These are phyloP conservation scores for Ephemerocybe angulata DNA, from an alignment of 768 basidiomycete species.

Conservation along the genomic window DNA sequence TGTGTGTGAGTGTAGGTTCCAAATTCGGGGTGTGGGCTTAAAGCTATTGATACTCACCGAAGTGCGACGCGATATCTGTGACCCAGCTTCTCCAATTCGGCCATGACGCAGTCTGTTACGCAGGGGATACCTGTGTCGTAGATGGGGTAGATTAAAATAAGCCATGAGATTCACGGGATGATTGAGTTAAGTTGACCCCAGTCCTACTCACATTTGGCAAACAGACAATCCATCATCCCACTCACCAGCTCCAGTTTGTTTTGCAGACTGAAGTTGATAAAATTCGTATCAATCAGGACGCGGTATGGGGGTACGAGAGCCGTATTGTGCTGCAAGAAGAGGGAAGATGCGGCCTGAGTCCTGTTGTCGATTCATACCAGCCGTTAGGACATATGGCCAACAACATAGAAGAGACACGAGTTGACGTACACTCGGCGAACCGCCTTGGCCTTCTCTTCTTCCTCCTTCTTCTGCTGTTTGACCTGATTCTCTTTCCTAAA, in stretches of 20 bases:
- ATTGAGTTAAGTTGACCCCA: not conserved
- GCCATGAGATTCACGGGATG: not conserved
- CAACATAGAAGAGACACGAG: conserved; percentile 9
- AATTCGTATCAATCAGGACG: conserved; percentile 97
- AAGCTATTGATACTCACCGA: conserved; percentile 68
- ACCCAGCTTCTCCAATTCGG: conserved; percentile 96
- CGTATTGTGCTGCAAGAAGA: conserved; percentile 93
- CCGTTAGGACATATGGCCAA: too few relatives aligned
- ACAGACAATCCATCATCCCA: conserved; percentile 99
- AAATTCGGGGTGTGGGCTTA: too few relatives aligned
- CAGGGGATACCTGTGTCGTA: conserved; percentile 81
- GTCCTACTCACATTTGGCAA: conserved; percentile 78
- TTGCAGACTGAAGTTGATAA: conserved; percentile 98
- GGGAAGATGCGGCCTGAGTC: conserved; percentile 81
- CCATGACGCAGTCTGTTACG: conserved; percentile 99
- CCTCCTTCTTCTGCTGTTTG: conserved; percentile 83
- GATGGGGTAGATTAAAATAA: conserved; percentile 6
- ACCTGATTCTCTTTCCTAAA: conserved; percentile 88
- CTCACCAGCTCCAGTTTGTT: conserved; percentile 94
- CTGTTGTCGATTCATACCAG: too few relatives aligned
- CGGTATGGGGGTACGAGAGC: conserved; percentile 96
- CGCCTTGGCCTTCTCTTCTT: conserved; percentile 73
- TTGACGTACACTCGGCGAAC: conserved; percentile 72
- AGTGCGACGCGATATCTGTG: conserved; percentile 93
- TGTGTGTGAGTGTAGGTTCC: conserved; percentile 4